phyloP scores from a whole-genome alignment of 2,329 filamentous ascomycete species.

The Colletotrichum spaethianum region DNA sequence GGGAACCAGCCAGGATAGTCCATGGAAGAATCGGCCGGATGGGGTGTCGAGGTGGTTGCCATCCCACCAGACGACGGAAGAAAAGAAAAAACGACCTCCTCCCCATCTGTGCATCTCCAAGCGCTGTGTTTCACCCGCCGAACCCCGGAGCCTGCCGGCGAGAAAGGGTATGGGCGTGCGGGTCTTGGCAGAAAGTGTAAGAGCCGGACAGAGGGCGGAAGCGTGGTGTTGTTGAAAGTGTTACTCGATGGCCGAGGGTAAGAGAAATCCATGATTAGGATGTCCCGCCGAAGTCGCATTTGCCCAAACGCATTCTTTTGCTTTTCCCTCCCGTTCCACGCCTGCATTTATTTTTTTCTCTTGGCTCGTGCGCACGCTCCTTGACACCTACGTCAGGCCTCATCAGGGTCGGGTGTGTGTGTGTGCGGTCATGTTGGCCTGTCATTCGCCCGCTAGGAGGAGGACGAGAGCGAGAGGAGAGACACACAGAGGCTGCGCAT shows the following conservation, averaged over 20 bases:
- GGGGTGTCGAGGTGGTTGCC: background rate
- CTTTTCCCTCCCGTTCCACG: background rate
- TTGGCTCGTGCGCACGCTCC: constrained; percentile 17
- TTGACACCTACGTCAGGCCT: constrained; percentile 36
- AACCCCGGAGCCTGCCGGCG: constrained; percentile 37
- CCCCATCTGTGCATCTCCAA: constrained; percentile 39
- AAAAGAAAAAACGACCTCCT: background rate
- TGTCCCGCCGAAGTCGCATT: background rate
- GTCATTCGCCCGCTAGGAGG: constrained; percentile 27
- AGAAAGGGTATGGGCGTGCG: background rate
- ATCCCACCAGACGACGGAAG: background rate
- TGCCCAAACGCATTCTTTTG: background rate
- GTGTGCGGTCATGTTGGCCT: constrained; percentile 10
- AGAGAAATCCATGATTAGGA: constrained; percentile 26
- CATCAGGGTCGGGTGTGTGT: constrained; percentile 14
- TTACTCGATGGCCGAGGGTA: constrained; percentile 42
- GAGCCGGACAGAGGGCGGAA: background rate
- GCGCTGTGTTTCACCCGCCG: constrained; percentile 35
- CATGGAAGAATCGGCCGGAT: background rate
- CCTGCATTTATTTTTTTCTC: background rate
- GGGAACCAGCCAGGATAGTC: background rate
- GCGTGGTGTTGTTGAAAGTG: background rate
- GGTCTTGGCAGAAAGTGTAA: constrained; percentile 7
- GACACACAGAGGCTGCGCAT: background rate
- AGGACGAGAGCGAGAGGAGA: background rate